Evolutionary conservation across 441 rosid species (phyloP).

Genomic region (Corymbia calophylla): DNA sequence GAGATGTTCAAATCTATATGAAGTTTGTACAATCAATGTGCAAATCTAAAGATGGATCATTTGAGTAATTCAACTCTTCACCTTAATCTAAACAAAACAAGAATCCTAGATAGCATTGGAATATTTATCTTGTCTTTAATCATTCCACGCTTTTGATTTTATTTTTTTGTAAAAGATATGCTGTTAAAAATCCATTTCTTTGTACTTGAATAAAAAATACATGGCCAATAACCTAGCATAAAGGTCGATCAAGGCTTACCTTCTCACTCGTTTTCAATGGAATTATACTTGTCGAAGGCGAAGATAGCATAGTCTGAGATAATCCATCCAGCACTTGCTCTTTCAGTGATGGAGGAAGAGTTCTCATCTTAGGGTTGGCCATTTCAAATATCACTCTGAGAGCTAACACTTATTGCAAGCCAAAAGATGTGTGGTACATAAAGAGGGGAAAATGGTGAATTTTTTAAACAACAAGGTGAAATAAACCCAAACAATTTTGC

Average conservation of each 20-base stretch:
- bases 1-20: background rate
- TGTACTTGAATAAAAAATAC: background rate
- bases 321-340: accelerated
- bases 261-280: background rate
- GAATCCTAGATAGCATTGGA: background rate
- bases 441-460: background rate
- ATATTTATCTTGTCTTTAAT: too few relatives aligned
- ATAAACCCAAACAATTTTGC: background rate
- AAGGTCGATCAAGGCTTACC: background rate
- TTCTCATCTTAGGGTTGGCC: background rate
- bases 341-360: background rate
- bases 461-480: background rate
- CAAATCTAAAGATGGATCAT: background rate
- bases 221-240: background rate
- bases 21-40: background rate
- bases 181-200: background rate
- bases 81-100: too few relatives aligned
- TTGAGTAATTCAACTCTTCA: background rate
- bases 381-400: background rate
- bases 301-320: accelerated
- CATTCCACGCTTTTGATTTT: background rate
- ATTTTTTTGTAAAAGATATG: too few relatives aligned
- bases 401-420: background rate
- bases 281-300: background rate
- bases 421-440: background rate